phyloP scores from a whole-genome alignment of 176 grass and related monocot genomes.

The Aegilops speltoides region DNA sequence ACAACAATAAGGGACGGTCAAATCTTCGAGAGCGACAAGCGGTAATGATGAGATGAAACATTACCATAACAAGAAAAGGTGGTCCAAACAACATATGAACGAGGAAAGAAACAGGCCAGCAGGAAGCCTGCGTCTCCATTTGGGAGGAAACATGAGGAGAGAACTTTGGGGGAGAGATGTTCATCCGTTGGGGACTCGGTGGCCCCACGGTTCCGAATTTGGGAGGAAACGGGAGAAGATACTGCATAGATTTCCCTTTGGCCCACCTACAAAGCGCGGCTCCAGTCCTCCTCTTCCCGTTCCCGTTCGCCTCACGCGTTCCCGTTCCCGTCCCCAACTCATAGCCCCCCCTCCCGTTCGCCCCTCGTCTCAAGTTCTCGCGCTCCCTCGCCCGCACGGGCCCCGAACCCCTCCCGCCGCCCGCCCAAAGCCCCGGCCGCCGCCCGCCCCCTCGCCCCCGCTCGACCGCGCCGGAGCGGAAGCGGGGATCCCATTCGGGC shows the following conservation, averaged over 20 bases:
- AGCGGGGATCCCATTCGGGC: not conserved
- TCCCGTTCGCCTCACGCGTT: not conserved
- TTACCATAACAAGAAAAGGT: not conserved
- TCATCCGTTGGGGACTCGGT: not conserved
- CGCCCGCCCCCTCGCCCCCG: not conserved
- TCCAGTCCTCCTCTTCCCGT: not conserved
- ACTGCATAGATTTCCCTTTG: not conserved
- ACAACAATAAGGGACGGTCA: not conserved
- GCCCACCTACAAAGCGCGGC: not conserved
- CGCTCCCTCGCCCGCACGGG: not conserved
- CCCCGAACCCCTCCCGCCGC: not conserved
- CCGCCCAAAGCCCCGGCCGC: not conserved
- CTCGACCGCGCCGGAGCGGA: not conserved
- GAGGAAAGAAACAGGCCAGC: not conserved
- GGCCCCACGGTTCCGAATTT: not conserved
- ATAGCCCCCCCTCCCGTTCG: not conserved
- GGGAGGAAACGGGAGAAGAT: not conserved
- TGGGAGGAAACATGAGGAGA: not conserved
- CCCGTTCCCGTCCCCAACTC: not conserved
- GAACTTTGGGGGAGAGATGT: not conserved
- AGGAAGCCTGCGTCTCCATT: not conserved
- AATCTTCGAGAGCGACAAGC: not conserved
- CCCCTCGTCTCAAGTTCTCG: constrained; percentile 1
- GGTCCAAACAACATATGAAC: not conserved
- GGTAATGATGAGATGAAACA: too few relatives aligned